A percentile compares a stretch with the other conserved stretches of the same genome.
Conservation (phyloP, 768 basidiomycete species). For the Suillus alpinus region DNA sequence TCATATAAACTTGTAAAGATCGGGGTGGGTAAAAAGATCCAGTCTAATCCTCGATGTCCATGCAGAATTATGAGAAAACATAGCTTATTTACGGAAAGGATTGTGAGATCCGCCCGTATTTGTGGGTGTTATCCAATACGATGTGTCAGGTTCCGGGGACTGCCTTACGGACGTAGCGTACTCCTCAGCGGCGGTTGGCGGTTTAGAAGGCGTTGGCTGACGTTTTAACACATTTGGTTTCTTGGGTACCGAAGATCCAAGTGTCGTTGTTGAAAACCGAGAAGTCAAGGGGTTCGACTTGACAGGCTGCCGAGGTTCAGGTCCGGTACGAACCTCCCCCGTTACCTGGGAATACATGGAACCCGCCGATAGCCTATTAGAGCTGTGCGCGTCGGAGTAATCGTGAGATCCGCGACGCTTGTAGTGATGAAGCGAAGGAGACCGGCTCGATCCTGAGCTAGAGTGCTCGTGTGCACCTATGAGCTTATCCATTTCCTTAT, state of each 20-base stretch:
- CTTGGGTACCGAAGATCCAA: conserved; percentile 35
- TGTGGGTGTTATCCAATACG: conserved; percentile 41
- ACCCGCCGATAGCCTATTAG: conserved; percentile 40
- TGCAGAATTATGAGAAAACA: conserved; percentile 16
- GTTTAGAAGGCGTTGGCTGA: conserved; percentile 24
- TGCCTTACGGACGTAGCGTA: conserved; percentile 52
- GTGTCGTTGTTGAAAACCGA: conserved; percentile 48
- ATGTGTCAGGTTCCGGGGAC: conserved; percentile 31
- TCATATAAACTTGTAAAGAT: conserved; percentile 6
- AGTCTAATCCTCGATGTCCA: conserved; percentile 25
- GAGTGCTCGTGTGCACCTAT: conserved; percentile 47
- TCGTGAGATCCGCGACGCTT: conserved; percentile 22
- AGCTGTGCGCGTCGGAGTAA: conserved; percentile 20
- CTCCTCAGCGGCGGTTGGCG: conserved; percentile 55
- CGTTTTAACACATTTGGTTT: conserved; percentile 28
- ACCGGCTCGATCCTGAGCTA: conserved; percentile 34
- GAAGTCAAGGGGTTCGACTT: conserved; percentile 44
- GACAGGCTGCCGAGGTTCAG: conserved; percentile 75
- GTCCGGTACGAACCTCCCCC: conserved; percentile 54
- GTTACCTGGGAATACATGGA: conserved; percentile 72
- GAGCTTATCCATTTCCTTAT: conserved; percentile 50
- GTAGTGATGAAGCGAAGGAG: conserved; percentile 36
- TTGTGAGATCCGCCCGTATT: conserved; percentile 49
- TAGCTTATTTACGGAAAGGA: conserved; percentile 47
- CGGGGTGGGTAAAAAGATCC: conserved; percentile 7